These are phyloP conservation scores for Liquidambar formosana DNA, from an alignment of 164 flowering plant species.

Conservation along the genomic window DNA sequence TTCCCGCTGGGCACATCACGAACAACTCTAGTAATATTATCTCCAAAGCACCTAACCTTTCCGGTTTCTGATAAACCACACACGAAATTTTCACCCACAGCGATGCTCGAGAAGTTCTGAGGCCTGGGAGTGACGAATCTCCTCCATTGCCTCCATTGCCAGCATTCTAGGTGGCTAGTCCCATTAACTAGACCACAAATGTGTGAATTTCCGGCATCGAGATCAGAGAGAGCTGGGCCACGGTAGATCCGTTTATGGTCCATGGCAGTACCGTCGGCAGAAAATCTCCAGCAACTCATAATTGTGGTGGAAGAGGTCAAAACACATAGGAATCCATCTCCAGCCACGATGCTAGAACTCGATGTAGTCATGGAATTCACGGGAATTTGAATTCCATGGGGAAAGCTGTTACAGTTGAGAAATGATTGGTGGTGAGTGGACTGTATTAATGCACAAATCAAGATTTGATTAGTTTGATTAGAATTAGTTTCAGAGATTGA, in stretches of 20 bases:
- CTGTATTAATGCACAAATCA: constrained; percentile 51
- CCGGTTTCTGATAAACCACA: constrained; percentile 57
- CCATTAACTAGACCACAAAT: constrained; percentile 48
- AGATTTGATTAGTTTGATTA: constrained; percentile 39
- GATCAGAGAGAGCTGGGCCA: constrained; percentile 39
- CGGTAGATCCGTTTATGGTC: constrained; percentile 41
- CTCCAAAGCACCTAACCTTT: constrained; percentile 38
- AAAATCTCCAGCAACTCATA: constrained; percentile 67
- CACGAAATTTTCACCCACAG: constrained; percentile 62
- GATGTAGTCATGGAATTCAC: constrained; percentile 13
- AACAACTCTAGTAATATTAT: not conserved
- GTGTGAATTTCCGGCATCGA: constrained; percentile 51
- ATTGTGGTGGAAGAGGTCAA: constrained; percentile 26
- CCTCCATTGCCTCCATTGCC: constrained; percentile 60
- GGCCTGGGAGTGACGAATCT: constrained; percentile 3
- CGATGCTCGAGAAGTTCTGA: constrained; percentile 31
- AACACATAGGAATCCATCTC: constrained; percentile 57
- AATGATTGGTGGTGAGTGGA: not conserved
- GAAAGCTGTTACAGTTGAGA: constrained; percentile 54
- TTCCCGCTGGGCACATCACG: constrained; percentile 27
- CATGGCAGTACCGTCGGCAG: constrained; percentile 19
- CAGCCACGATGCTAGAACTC: constrained; percentile 42
- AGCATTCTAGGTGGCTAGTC: constrained; percentile 42
- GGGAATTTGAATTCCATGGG: constrained; percentile 22
- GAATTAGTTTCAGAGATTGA: constrained; percentile 55